These are phyloP conservation scores for Trichoderma afroharzianum DNA, from an alignment of 2,329 filamentous ascomycete genomes.

Conservation along the genomic window DNA sequence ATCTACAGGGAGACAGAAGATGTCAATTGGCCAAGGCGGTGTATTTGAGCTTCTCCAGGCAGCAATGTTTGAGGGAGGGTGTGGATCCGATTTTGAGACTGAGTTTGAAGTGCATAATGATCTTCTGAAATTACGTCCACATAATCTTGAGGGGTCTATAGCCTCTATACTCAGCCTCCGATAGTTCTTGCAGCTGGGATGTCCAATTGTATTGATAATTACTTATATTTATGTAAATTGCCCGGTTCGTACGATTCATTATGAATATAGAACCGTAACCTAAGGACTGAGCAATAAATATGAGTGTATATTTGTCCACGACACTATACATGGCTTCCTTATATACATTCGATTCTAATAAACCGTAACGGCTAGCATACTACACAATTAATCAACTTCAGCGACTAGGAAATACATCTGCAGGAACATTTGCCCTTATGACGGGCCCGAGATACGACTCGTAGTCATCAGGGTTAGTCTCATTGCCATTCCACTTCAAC, in stretches of 20 bases:
- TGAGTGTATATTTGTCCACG: no score
- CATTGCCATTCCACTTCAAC: not conserved
- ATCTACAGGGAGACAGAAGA: not conserved
- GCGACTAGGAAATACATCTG: not conserved
- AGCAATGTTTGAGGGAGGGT: not conserved
- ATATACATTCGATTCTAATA: no score
- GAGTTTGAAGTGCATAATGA: not conserved
- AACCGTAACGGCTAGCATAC: no score
- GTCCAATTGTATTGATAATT: not conserved
- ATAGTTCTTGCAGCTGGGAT: not conserved
- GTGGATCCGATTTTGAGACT: not conserved
- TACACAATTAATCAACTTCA: no score
- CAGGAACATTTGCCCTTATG: not conserved
- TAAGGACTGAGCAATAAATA: no score
- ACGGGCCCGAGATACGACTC: slow-evolving; percentile 1
- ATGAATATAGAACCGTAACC: no score
- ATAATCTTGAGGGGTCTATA: not conserved
- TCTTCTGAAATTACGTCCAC: not conserved
- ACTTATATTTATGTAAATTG: no score
- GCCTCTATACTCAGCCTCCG: not conserved
- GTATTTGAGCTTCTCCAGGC: not conserved
- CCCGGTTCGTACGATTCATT: no score
- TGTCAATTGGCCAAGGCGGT: not conserved
- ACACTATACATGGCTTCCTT: no score
- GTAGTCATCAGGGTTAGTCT: not conserved